Evolutionary conservation across 345 rosid species (phyloP).

Genomic region (Brassica napus): DNA sequence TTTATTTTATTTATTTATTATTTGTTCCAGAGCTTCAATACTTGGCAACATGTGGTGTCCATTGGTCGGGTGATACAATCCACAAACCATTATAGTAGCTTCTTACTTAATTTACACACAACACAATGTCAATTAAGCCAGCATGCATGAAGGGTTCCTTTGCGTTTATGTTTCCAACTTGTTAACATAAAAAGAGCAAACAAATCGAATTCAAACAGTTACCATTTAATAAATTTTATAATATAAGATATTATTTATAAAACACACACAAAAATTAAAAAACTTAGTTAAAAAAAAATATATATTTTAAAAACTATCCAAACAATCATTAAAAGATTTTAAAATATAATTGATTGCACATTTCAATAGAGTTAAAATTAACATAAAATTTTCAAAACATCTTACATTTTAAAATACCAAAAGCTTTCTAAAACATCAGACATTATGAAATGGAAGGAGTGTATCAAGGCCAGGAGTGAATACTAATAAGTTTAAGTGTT

Average conservation of each 20-base stretch:
- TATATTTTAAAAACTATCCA: background rate
- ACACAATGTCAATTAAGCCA: conserved; percentile 15
- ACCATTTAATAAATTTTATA: background rate
- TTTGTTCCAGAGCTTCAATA: conserved; percentile 12
- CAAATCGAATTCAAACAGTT: background rate
- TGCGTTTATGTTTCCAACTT: conserved; percentile 2
- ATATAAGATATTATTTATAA: background rate
- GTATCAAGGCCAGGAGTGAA: no score
- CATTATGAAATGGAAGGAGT: background rate
- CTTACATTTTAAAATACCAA: background rate
- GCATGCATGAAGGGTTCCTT: conserved; percentile 9
- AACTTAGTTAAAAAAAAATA: background rate
- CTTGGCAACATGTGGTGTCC: conserved; percentile 27
- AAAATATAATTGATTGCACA: background rate
- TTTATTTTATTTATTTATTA: background rate
- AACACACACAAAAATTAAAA: background rate
- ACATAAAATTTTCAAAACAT: background rate
- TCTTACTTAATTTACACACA: conserved; percentile 8
- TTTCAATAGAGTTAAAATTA: background rate
- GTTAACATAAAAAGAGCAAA: background rate
- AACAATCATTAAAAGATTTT: background rate
- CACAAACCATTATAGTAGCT: background rate
- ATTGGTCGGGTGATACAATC: conserved; percentile 27
- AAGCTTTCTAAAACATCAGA: background rate
- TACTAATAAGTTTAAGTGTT: background rate